Evolutionary conservation across 2,329 filamentous ascomycete genomes (phyloP).

Genomic region (Zarea fungicola): DNA sequence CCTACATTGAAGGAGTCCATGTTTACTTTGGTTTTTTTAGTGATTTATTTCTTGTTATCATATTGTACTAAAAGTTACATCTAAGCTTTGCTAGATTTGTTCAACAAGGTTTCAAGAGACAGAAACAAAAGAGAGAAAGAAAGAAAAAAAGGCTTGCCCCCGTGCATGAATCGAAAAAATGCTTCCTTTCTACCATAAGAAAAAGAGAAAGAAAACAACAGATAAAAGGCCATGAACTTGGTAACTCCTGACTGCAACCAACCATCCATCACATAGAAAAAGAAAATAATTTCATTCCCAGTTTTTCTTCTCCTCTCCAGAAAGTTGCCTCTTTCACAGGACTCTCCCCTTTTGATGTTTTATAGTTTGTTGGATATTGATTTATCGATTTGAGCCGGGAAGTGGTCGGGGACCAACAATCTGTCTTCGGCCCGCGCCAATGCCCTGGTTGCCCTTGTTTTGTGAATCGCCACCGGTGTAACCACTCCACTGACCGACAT

Average conservation of each 20-base stretch:
- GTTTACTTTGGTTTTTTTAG: no score
- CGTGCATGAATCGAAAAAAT: no score
- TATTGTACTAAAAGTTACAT: neutral
- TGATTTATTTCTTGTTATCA: neutral
- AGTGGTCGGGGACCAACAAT: slow-evolving; percentile 74
- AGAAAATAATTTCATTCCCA: neutral
- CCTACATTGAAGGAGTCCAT: no score
- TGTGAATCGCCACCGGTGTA: slow-evolving; percentile 71
- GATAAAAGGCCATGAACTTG: neutral
- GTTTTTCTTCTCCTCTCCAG: neutral
- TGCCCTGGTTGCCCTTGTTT: slow-evolving; percentile 61
- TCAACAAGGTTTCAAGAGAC: no score
- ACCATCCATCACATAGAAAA: neutral
- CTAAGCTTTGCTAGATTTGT: neutral
- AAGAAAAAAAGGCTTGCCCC: no score
- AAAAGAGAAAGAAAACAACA: neutral
- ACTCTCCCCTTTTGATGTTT: neutral
- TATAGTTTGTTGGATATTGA: neutral
- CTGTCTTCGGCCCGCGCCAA: slow-evolving; percentile 66
- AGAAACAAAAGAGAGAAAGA: no score
- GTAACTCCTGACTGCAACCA: no score
- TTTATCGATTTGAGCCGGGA: slow-evolving; percentile 33
- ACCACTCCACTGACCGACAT: slow-evolving; percentile 69
- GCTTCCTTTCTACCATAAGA: neutral
- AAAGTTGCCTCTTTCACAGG: neutral